These are phyloP conservation scores for Crithidia sp. DNA, from an alignment of 208 protist species.

Conservation along the genomic window DNA sequence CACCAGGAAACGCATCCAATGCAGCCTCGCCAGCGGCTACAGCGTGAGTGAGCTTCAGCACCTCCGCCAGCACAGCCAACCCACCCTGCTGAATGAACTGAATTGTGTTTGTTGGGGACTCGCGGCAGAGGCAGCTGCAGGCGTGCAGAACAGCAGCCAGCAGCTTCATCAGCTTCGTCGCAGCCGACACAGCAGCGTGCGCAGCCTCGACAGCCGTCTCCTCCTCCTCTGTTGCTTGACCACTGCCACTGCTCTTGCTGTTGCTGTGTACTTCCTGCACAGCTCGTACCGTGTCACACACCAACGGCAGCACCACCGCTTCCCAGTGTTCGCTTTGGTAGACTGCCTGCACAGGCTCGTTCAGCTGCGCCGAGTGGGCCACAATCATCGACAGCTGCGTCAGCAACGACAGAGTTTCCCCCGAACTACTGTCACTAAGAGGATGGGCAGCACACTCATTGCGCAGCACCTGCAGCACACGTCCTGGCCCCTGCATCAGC, in stretches of 20 bases:
- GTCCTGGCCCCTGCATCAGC: slow-evolving; percentile 69
- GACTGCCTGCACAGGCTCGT: slow-evolving; percentile 57
- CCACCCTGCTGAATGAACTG: slow-evolving; percentile 49
- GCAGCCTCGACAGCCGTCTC: neutral
- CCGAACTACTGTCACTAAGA: no score
- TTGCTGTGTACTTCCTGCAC: neutral
- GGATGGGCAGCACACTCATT: slow-evolving; percentile 1
- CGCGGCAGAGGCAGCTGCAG: slow-evolving; percentile 76
- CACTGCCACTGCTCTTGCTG: neutral
- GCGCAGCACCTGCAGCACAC: slow-evolving; percentile 45
- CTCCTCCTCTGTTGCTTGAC: neutral
- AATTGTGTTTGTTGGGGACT: slow-evolving; percentile 48
- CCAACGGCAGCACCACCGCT: slow-evolving; percentile 28
- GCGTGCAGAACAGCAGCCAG: slow-evolving; percentile 60
- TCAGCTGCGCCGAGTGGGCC: slow-evolving; percentile 67
- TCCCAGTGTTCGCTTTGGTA: slow-evolving; percentile 50
- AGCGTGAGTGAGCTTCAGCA: slow-evolving; percentile 16
- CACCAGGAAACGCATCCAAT: neutral
- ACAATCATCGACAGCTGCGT: slow-evolving; percentile 25
- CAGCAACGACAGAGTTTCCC: no score
- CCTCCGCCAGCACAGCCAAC: slow-evolving; percentile 25
- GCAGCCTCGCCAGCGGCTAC: neutral
- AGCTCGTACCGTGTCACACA: slow-evolving; percentile 9
- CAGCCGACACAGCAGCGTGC: no score
- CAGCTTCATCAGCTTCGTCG: slow-evolving; percentile 15